Percentiles rank a stretch among this genome's conserved stretches.
phyloP scores from a whole-genome alignment of 257 asterid genomes.

The Rubia yunnanensis region DNA sequence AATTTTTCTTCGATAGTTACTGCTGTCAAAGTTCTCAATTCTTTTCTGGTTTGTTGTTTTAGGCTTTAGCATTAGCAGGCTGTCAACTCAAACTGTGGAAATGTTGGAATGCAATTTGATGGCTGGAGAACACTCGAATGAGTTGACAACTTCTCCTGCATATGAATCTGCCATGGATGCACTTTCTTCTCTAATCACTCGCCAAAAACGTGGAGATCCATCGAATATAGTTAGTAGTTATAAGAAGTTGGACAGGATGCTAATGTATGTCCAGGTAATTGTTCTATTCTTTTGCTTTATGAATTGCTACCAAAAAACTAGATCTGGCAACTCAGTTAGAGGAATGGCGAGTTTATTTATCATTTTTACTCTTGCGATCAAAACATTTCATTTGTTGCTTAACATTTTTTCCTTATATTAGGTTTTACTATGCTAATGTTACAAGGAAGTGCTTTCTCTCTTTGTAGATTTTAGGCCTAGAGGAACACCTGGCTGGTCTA shows the following conservation, averaged over 20 bases:
- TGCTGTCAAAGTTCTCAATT: not conserved
- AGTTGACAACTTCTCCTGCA: conserved; percentile 28
- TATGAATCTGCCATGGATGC: conserved; percentile 85
- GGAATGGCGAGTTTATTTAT: not conserved
- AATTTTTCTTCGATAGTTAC: not conserved
- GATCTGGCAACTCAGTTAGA: not conserved
- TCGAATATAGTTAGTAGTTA: conserved; percentile 24
- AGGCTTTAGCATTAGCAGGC: conserved; percentile 30
- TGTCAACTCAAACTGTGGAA: conserved; percentile 28
- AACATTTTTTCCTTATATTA: not conserved
- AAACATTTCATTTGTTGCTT: too few relatives aligned
- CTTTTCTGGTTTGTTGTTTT: conserved; percentile 1
- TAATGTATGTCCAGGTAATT: conserved; percentile 57
- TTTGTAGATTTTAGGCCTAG: conserved; percentile 69
- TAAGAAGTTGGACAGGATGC: conserved; percentile 59
- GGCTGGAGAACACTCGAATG: conserved; percentile 30
- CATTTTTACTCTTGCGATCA: not conserved
- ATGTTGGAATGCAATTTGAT: conserved; percentile 25
- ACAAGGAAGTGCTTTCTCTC: conserved; percentile 12
- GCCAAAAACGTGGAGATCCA: conserved; percentile 48
- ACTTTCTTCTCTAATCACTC: conserved; percentile 73
- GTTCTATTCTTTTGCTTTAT: not conserved
- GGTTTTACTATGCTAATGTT: not conserved
- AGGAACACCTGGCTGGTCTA: conserved; percentile 46
- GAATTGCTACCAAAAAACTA: not conserved